Evolutionary conservation across 257 asterid species (phyloP).

Genomic region (Parsonsia alboflavescens): DNA sequence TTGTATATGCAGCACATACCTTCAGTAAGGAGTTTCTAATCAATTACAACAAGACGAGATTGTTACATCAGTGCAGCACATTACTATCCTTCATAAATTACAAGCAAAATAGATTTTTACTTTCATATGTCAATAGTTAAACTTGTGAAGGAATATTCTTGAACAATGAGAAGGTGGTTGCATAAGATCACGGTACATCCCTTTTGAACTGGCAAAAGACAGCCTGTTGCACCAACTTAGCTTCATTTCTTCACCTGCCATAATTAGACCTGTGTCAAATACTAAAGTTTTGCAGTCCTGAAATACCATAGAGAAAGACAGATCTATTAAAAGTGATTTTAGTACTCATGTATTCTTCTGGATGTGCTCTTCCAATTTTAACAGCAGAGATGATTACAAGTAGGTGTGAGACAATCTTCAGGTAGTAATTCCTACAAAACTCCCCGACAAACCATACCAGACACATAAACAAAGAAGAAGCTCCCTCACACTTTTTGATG

Average conservation of each 20-base stretch:
- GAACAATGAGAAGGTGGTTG: constrained; percentile 1
- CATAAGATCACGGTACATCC: constrained; percentile 4
- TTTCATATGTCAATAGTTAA: constrained; percentile 12
- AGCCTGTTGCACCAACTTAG: constrained; percentile 6
- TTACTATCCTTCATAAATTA: not conserved
- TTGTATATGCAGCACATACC: not conserved
- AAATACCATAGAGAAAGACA: not conserved
- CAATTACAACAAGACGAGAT: not conserved
- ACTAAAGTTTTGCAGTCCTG: not conserved
- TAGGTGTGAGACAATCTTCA: not conserved
- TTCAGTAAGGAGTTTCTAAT: not conserved
- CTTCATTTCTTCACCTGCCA: constrained; percentile 55
- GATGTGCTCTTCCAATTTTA: not conserved
- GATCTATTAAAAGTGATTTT: not conserved
- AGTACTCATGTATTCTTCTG: not conserved
- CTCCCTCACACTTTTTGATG: not conserved
- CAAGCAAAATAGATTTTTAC: constrained; percentile 22
- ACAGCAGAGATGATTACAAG: not conserved
- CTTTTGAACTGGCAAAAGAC: not conserved
- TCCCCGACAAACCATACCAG: not conserved
- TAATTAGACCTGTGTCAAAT: constrained; percentile 16
- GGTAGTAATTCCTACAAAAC: not conserved
- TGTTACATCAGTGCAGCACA: constrained; percentile 5
- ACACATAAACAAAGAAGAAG: not conserved
- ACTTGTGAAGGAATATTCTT: not conserved